Percentiles rank a stretch among this genome's conserved stretches.
Conservation (phyloP, 2,329 filamentous ascomycete genomes). For the Colletotrichum echinochloae region DNA sequence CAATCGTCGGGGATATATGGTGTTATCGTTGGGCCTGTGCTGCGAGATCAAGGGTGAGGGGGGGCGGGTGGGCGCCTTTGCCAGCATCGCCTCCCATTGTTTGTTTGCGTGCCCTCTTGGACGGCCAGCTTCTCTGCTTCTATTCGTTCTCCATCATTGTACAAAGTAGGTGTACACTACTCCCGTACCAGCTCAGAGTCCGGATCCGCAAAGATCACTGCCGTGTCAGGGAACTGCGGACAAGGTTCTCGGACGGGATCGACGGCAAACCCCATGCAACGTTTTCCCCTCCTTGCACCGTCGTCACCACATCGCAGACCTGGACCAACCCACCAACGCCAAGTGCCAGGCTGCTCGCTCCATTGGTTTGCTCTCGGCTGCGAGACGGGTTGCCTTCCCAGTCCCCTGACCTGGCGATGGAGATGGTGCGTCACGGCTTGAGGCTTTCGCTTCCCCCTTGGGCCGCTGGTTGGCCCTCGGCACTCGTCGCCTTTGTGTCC, state of each 20-base stretch:
- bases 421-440: slow-evolving; percentile 21
- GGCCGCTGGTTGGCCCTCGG: slow-evolving; percentile 28
- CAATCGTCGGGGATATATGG: background rate
- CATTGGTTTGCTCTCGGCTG: background rate
- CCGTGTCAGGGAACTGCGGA: slow-evolving; percentile 25
- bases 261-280: background rate
- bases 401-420: background rate
- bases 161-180: too few species aligned
- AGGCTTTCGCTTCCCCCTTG: slow-evolving; percentile 13
- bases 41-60: slow-evolving; percentile 3
- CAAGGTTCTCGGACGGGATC: slow-evolving; percentile 12
- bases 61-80: background rate
- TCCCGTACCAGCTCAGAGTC: background rate
- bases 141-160: slow-evolving; percentile 29
- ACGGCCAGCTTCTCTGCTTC: background rate
- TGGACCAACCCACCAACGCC: background rate
- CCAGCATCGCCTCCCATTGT: background rate
- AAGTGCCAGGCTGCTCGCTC: background rate
- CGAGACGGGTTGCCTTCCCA: background rate
- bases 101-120: slow-evolving; percentile 6
- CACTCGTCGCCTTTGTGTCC: slow-evolving; percentile 11
- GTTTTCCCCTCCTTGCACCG: background rate
- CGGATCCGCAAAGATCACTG: slow-evolving; percentile 26
- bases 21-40: background rate
- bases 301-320: slow-evolving; percentile 5